phyloP scores from a whole-genome alignment of 2,329 filamentous ascomycete genomes.

The Gnomoniopsis sp. region DNA sequence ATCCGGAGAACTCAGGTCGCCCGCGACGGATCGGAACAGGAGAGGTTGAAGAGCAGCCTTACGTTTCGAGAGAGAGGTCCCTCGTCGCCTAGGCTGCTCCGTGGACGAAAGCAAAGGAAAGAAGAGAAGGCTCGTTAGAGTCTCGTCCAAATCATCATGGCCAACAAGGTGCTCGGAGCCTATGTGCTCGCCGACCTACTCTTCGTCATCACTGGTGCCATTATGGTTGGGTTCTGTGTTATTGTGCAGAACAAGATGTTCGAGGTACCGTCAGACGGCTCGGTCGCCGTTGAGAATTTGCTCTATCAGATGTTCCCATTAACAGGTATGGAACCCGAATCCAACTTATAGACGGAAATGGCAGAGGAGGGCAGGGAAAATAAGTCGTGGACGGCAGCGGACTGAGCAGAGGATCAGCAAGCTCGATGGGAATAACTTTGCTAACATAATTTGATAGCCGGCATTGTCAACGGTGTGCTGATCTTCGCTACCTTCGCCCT shows the following conservation, averaged over 20 bases:
- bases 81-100: constrained; percentile 22
- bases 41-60: constrained; percentile 19
- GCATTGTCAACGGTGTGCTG: constrained; percentile 68
- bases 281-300: constrained; percentile 47
- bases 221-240: constrained; percentile 54
- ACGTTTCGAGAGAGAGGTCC: constrained; percentile 7
- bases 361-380: not conserved
- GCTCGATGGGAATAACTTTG: not conserved
- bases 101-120: constrained; percentile 5
- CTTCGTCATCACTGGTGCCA: constrained; percentile 50
- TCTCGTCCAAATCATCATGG: constrained; percentile 37
- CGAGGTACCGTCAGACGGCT: constrained; percentile 40
- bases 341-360: not conserved
- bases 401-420: not conserved
- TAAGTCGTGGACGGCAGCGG: not conserved
- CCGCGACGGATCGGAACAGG: constrained; percentile 9
- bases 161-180: constrained; percentile 51
- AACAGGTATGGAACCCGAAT: constrained; percentile 31
- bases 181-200: constrained; percentile 46
- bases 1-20: constrained; percentile 7
- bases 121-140: not conserved
- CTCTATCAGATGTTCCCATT: constrained; percentile 53
- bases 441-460: constrained; percentile 41
- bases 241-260: constrained; percentile 46
- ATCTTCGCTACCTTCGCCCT: constrained; percentile 68